Base-by-base conservation (phyloP, 176 grass and related monocot genomes). In the Cocos nucifera region DNA sequence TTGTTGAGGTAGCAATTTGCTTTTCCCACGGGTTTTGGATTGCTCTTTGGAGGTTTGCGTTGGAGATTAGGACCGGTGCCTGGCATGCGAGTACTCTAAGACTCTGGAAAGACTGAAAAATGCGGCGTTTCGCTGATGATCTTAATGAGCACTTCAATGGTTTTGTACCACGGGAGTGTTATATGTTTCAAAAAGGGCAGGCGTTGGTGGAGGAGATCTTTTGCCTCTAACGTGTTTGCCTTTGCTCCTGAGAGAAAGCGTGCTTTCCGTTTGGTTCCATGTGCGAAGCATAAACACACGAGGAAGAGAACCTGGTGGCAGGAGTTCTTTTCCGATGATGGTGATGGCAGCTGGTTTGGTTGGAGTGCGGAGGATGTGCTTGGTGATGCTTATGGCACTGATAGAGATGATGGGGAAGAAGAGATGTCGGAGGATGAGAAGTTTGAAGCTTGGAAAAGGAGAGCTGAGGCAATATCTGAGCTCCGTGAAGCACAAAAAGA, bases 401-500 rank as follows among this genome's bases (percentile, higher is more conserved):
- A n/a, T 28, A 28, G 35, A 28, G 64, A 55, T 22, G 51, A 54
- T 23, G 49, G 15, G 17, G 66, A 75, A 50, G 78, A 67, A 14
- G 61, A 61, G 23, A 54, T 72, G 63, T 65, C 84, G 28, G 83
- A 88, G 39, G 62, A 85, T 14, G 92, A 91, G 28, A 88, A 88
- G 77, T 97, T 90, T 4, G 75, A 91, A 56, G 50, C 78, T n/a
- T 97, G 92, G 92, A 97, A 69, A 77, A 91, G 73, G 49, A 85
- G 79, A 26, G 84, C 92, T 1, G 87, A 91, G 81, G 92, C 92
- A 1, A 83, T 97, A 62, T 73, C 85, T 4, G 92, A 97, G 69
- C 75, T 91, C 15, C 66, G 81, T 53, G 83, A 97, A 18, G 87
- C 87, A 9, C 87, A 73, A 63, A 72, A 90, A 65, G 80, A 80